Evolutionary conservation across 106 monocot genomes (phyloP), one percentile per base, ranked within the genome.

Genomic region (Posidonia australis): DNA sequence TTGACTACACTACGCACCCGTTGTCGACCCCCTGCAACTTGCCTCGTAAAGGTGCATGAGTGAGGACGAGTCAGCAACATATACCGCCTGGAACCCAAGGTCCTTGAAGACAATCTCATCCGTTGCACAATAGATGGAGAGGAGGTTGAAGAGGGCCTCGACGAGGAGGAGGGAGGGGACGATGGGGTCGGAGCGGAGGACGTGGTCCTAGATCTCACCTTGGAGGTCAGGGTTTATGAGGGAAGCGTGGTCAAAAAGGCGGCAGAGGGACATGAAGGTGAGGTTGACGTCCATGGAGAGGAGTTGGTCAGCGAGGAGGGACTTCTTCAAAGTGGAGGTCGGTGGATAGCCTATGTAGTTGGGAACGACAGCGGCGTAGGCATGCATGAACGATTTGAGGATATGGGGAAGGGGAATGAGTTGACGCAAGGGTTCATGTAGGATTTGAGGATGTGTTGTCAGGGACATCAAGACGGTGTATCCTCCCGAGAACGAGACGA

Each of bases 31-130:
- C 16, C 76, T 41, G 46, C 75, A 63, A 67, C 86, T 82, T 52
- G 82, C 82, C 76, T 93, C 85, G 60, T 93, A 86, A 41, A 86
- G 76, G 64, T 96, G 90, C 9, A 90, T 86, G 45, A 96, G 83
- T 1, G 94, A 86, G 9, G 94, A 84, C 0, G 94, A 51, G 51
- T 90, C 89, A 56, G 90, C 86, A 21, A 84, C 78, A 66, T 59
- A 96, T 45, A 90, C 66, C 18, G 90, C 77, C 4, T 30, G 72
- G 53, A 96, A 96, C 17, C 86, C 84, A 7, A 96, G 60, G 27
- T 96, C 94, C 71, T 96, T 90, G 59, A 96, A 96, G 41, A 96
- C 80, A 51, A 96, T 69, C 82, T 96, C 94, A 68, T 96, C 94
- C 18, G 80, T 69, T 46, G 86, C 70, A 61, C 80, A 79, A 74